phyloP scores from a whole-genome alignment of 768 basidiomycete genomes.

The Grammothele lineata region DNA sequence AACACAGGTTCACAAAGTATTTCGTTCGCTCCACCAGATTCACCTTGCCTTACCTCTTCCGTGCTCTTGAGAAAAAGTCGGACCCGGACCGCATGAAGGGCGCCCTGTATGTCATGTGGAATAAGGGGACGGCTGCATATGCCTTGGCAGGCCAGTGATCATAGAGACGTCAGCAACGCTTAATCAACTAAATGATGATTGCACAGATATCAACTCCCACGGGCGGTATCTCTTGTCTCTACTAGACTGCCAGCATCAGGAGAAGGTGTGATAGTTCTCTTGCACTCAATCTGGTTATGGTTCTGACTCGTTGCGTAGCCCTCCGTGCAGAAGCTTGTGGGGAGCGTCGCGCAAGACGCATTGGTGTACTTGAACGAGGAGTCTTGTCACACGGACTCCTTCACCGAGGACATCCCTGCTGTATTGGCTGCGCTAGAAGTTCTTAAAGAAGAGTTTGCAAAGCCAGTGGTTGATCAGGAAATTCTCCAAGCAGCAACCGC shows the following conservation, averaged over 20 bases:
- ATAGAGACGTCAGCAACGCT: too few relatives aligned
- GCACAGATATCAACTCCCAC: slow-evolving; percentile 52
- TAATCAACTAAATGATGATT: slow-evolving; percentile 1
- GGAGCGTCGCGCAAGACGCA: slow-evolving; percentile 58
- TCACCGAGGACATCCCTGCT: slow-evolving; percentile 43
- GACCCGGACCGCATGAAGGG: slow-evolving; percentile 97
- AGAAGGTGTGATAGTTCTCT: slow-evolving; percentile 52
- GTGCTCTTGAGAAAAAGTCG: slow-evolving; percentile 63
- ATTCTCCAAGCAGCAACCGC: slow-evolving; percentile 41
- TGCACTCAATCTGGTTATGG: too few relatives aligned
- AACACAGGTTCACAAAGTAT: slow-evolving; percentile 36
- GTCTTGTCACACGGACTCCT: slow-evolving; percentile 57
- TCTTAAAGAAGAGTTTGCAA: slow-evolving; percentile 48
- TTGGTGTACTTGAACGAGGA: slow-evolving; percentile 60
- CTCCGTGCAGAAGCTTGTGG: slow-evolving; percentile 70
- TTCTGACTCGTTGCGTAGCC: slow-evolving; percentile 41
- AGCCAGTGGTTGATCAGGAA: slow-evolving; percentile 35
- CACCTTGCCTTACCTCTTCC: slow-evolving; percentile 55
- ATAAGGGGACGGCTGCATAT: slow-evolving; percentile 67
- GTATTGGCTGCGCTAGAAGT: slow-evolving; percentile 45
- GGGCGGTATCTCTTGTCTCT: slow-evolving; percentile 56
- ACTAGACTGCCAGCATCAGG: slow-evolving; percentile 77
- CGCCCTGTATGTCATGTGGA: slow-evolving; percentile 75
- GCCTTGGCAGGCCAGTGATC: slow-evolving; percentile 55
- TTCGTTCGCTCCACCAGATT: slow-evolving; percentile 70